Evolutionary conservation across 1,284 basidiomycete species (phyloP).

Genomic region (Caloboletus firmus): DNA sequence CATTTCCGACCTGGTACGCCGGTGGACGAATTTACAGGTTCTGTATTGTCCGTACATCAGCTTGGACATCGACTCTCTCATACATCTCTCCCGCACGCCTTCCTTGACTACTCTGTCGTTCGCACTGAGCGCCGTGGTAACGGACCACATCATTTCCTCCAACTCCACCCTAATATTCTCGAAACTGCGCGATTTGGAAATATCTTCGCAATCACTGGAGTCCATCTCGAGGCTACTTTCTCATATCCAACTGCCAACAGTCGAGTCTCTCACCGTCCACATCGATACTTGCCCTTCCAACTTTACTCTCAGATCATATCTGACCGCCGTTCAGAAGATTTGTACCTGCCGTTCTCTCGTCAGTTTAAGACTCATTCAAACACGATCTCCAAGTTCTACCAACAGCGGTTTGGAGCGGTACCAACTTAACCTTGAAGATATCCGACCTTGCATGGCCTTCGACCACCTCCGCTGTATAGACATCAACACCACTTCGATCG

Average conservation of each 20-base stretch:
- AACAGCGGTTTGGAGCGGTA: not conserved
- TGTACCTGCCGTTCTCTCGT: constrained; percentile 10
- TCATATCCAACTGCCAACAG: constrained; percentile 9
- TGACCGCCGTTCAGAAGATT: constrained; percentile 7
- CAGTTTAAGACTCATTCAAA: constrained; percentile 12
- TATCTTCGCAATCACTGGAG: constrained; percentile 11
- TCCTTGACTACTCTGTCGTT: constrained; percentile 17
- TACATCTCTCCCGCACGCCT: constrained; percentile 17
- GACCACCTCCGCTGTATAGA: constrained; percentile 11
- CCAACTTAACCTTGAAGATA: constrained; percentile 18
- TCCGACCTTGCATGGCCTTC: constrained; percentile 18
- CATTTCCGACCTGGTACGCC: constrained; percentile 13
- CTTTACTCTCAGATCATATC: constrained; percentile 6
- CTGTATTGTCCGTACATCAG: constrained; percentile 15
- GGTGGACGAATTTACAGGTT: constrained; percentile 20
- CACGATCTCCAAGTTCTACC: constrained; percentile 3
- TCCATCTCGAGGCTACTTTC: constrained; percentile 7
- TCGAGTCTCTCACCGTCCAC: constrained; percentile 12
- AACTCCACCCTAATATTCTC: constrained; percentile 8
- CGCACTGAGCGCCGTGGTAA: not conserved
- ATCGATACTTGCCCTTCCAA: constrained; percentile 18
- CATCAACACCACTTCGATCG: constrained; percentile 12
- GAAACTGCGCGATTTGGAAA: constrained; percentile 13
- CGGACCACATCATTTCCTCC: constrained; percentile 5
- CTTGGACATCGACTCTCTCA: constrained; percentile 14